Conservation (phyloP, 2,329 filamentous ascomycete species). For the Colletotrichum plurivorum region DNA sequence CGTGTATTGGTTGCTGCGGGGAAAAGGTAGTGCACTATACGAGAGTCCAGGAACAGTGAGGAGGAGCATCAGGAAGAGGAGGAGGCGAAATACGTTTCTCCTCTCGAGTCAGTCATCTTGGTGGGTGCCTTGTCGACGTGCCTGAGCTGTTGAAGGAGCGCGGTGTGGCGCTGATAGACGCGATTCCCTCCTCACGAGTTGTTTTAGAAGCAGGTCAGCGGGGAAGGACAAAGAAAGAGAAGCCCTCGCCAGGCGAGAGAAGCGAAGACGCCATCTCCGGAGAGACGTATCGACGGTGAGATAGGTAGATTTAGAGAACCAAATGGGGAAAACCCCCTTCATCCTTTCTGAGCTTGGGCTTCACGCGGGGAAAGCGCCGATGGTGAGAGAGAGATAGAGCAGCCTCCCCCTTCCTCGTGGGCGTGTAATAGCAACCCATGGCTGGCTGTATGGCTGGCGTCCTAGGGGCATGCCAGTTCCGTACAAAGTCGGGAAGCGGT, state of each 20-base stretch:
- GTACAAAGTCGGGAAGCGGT: conserved; percentile 16
- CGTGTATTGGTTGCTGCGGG: conserved; percentile 13
- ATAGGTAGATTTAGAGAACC: background rate
- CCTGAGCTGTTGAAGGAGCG: conserved; percentile 27
- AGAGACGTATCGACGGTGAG: background rate
- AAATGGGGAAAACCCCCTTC: background rate
- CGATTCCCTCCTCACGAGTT: conserved; percentile 7
- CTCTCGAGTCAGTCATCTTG: background rate
- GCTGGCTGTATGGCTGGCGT: background rate
- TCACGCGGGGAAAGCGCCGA: conserved; percentile 9
- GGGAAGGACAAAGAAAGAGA: conserved; percentile 22
- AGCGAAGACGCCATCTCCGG: conserved; percentile 8
- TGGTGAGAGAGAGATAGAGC: background rate
- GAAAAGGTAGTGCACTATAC: background rate
- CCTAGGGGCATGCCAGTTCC: conserved; percentile 24
- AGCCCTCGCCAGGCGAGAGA: background rate
- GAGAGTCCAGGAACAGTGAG: background rate
- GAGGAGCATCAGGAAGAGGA: background rate
- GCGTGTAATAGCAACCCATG: background rate
- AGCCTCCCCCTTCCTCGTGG: no score
- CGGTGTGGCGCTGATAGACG: conserved; percentile 20
- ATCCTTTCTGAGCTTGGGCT: conserved; percentile 11
- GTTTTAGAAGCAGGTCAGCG: conserved; percentile 25
- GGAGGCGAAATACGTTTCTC: background rate
- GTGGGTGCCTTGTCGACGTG: background rate